A percentile compares a stretch with the other conserved stretches of the same genome.
phyloP scores from a whole-genome alignment of 306 rosid species.

The Leucaena leucocephala region DNA sequence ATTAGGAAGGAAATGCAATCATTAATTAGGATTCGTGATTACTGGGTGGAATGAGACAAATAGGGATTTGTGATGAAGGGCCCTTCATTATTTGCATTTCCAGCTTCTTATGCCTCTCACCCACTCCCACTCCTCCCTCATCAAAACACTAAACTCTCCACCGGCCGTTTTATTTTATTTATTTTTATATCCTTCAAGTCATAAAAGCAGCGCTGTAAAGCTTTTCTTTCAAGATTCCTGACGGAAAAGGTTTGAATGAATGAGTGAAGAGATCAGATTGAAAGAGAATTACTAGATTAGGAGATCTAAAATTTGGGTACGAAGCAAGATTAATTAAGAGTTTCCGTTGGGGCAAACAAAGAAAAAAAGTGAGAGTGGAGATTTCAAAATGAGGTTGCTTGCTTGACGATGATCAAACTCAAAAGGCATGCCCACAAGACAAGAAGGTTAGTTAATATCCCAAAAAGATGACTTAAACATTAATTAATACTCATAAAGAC shows the following conservation, averaged over 20 bases:
- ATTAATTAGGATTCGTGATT: slow-evolving; percentile 30
- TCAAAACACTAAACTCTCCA: background rate
- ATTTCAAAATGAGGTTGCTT: slow-evolving; percentile 15
- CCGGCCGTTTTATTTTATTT: background rate
- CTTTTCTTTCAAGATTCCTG: background rate
- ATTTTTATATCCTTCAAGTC: background rate
- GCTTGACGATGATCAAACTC: background rate
- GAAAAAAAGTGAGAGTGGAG: background rate
- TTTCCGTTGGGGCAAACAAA: background rate
- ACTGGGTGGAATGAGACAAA: slow-evolving; percentile 45
- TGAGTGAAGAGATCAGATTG: background rate
- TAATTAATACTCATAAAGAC: background rate
- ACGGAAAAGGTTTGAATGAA: background rate
- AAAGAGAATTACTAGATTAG: background rate
- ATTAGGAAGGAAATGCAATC: background rate
- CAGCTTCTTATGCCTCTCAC: slow-evolving; percentile 27
- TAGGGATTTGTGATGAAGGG: slow-evolving; percentile 37
- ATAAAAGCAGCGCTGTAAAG: background rate
- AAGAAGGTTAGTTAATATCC: slow-evolving; percentile 1
- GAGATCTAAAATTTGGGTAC: background rate
- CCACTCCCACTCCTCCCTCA: slow-evolving; percentile 7
- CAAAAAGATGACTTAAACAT: background rate
- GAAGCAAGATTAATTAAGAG: background rate
- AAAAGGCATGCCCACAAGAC: background rate
- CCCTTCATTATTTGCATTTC: slow-evolving; percentile 26